These are phyloP conservation scores for Coemansia sp. DNA, from an alignment of 192 early-diverging fungal species.

Conservation along the genomic window DNA sequence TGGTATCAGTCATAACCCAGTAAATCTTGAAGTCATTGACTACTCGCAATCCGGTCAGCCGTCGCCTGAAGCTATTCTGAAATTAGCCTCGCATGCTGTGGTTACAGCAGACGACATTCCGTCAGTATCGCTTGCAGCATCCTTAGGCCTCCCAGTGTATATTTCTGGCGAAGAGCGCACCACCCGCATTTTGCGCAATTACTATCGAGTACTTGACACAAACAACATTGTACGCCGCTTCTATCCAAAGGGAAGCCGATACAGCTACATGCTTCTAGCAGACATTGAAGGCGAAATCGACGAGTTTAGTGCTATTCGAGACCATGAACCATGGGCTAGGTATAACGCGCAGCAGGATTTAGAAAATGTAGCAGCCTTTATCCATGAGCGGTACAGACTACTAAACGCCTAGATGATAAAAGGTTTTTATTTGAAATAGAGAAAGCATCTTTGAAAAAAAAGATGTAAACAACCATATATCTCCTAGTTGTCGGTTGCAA, in stretches of 20 bases:
- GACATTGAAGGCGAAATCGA: constrained; percentile 36
- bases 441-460: neutral
- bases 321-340: constrained; percentile 46
- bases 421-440: neutral
- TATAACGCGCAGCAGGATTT: constrained; percentile 37
- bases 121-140: constrained; percentile 31
- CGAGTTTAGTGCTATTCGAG: constrained; percentile 42
- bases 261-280: constrained; percentile 48
- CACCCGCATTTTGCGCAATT: constrained; percentile 24
- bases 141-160: constrained; percentile 37
- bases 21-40: constrained; percentile 25
- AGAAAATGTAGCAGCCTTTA: constrained; percentile 21
- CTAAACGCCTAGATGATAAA: constrained; percentile 6
- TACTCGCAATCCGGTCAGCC: constrained; percentile 28
- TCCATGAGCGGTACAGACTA: constrained; percentile 12
- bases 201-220: constrained; percentile 38
- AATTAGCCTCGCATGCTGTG: constrained; percentile 27
- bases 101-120: constrained; percentile 36
- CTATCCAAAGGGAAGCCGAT: constrained; percentile 42
- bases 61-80: constrained; percentile 16
- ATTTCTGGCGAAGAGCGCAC: constrained; percentile 47
- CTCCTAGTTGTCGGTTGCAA: constrained; percentile 10
- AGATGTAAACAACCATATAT: neutral
- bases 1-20: neutral
- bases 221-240: constrained; percentile 47